Base-by-base conservation (phyloP, 768 basidiomycete species). In the Phaeotremella fagi region DNA sequence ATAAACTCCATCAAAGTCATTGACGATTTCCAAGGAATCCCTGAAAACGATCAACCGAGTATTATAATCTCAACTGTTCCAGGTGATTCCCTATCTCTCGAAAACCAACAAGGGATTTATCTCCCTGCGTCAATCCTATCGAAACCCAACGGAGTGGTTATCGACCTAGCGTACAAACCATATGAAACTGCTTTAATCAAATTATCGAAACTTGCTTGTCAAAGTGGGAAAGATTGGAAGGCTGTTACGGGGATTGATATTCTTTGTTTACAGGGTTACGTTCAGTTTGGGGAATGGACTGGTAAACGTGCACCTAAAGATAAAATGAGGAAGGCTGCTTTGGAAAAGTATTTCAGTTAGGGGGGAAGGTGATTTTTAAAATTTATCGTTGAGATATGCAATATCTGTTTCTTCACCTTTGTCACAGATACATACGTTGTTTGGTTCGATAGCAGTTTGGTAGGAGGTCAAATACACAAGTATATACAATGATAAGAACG, bases 91-190 rank as follows among this genome's bases (percentile, higher is more conserved):
- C 1, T 79, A 78, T 23, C 80, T 75, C 24, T 86, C 81, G 9
- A 64, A 49, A 68, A 37, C 11, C 47, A 52, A 4, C 68, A 70
- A 7, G 67, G 64, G 11, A 69, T 69, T 25, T 37, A 54, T 29
- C 51, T 69, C 6, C 18, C 26, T 15, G 3, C 5, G 7, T 11
- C 78, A 12, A 67, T 95, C 20, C 85, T 90, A 60, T 71, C 75
- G 1, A 80, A 81, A 3, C 45, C 60, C 4, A 77, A 79, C n/a
- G 85, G 85, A 1, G 81, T 87, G 2, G 85, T 91, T 11, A 80
- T 98, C 11, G 95, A 99, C 63, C 87, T 95, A 86, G 90, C 92
- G 18, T 98, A 97, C 73, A 85, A 85, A 62, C 95, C 92, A 0
- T 82, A 85, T 2, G 80, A 83, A 61, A 98, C 94, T 14, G 85